Evolutionary conservation across 139 green algal species (phyloP).

Genomic region (Volvox reticuliferus): DNA sequence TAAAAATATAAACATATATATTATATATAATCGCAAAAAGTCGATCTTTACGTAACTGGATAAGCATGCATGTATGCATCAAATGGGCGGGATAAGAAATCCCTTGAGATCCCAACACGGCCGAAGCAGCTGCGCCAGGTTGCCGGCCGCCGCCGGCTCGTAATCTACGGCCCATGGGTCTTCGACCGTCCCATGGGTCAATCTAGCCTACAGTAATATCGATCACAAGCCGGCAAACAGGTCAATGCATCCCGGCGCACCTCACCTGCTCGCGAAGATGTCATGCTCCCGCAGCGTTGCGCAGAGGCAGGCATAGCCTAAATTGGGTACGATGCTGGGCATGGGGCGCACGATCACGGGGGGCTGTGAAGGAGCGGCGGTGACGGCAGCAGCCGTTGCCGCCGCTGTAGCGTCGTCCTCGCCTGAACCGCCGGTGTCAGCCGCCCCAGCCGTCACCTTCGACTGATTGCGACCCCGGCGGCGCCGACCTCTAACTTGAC

Average conservation of each 20-base stretch:
- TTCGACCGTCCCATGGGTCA: no score
- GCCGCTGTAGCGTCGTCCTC: neutral
- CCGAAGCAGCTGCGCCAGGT: no score
- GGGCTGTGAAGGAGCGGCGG: neutral
- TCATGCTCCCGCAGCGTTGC: constrained; percentile 64
- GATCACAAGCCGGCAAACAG: no score
- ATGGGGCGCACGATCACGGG: neutral
- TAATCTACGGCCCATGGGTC: no score
- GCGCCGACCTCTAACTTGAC: neutral
- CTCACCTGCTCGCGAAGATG: constrained; percentile 69
- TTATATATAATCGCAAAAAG: no score
- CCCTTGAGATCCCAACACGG: no score
- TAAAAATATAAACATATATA: neutral
- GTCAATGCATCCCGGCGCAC: no score
- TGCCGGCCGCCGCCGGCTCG: no score
- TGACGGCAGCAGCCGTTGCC: neutral
- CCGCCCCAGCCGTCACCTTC: neutral
- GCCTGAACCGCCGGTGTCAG: neutral
- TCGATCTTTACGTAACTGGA: neutral
- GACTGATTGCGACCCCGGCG: no score
- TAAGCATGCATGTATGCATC: neutral
- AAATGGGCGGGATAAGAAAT: no score
- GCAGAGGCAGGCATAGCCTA: constrained; percentile 83
- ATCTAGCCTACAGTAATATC: no score
- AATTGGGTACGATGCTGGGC: constrained; percentile 63